Base-by-base conservation (phyloP, 169 alveolate genomes). In the Besnoitia besnoiti region DNA sequence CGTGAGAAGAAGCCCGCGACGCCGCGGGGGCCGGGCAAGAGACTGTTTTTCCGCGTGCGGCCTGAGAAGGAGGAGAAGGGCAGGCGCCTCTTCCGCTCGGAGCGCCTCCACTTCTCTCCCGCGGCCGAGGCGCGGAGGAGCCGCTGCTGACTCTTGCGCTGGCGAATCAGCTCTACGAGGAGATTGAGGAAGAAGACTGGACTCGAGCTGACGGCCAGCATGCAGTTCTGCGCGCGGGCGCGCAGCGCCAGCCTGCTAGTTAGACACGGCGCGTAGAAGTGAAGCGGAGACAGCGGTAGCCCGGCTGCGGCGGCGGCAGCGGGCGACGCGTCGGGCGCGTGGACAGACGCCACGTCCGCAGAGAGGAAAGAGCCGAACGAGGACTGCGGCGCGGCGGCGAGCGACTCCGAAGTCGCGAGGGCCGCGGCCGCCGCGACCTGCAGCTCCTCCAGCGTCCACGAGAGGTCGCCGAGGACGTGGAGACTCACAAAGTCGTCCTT, bases 351-450 rank as follows among this genome's bases (percentile, higher is more conserved):
- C n/a, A n/a, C n/a, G n/a, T n/a, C n/a, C n/a, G n/a, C n/a, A n/a
- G n/a, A n/a, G n/a, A n/a, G n/a, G n/a, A n/a, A n/a, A n/a, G n/a
- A n/a, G n/a, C n/a, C n/a, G n/a, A 51, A 51, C n/a, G n/a, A 24
- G 67, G 24, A 51, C n/a, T 16, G 67, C 47, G 46, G n/a, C 46
- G 47, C 5, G 82, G n/a, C 39, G 44, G 2, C 46, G 24, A 19
- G 24, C 46, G 82, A 73, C 82, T 73, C 67, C n/a, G n/a, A 3
- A 19, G 82, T 42, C 1, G 82, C 82, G 39, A 37, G 39, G 24
- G 47, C 82, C 1, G 82, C 82, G 3, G 82, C 82, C 44, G 82
- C 82, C 82, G 82, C 82, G 24, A 73, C n/a, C 47, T 35, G 82
- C 8, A 73, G 82, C 82, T 73, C 82, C 39, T 37, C 39, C 16